Evolutionary conservation across 208 protist species (phyloP), one percentile per base, ranked within the genome.

Genomic region (Angomonas ambiguus): DNA sequence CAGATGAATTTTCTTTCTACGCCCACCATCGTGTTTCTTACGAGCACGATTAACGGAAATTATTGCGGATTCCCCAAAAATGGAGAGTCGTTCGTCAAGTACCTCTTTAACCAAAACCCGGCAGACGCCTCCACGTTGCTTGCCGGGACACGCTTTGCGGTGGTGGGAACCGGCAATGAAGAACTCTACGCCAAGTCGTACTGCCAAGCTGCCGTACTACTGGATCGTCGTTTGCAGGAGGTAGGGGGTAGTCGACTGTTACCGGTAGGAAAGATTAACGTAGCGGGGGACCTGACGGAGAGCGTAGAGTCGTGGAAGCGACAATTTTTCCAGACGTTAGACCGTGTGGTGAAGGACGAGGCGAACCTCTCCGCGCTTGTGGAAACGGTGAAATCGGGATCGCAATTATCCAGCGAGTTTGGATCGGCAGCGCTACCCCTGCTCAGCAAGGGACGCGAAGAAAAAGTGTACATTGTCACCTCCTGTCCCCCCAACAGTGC

Each of bases 101-200:
- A 77, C 62, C n/a, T 93, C 33, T 67, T 76, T 32, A 51, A 45
- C 5, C 65, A 71, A 22, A 60, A 64, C 30, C 73, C 73, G 30
- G 16, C 16, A n/a, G 38, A 16, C 38, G 59, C 73, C 0, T 2
- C 32, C 1, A 70, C 41, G 31, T 49, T 89, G 33, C 79, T 92
- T 1, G n/a, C 51, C 18, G 64, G 63, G 8, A 71, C 80, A 2
- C 34, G 62, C 18, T 93, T 75, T 42, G 71, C 79, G 10, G 76
- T 93, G 30, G 62, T 93, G 2, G 87, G 74, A 5, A 58, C 91
- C 20, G 87, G 77, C 38, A 81, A 87, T 61, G 65, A 55, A 31
- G 28, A 25, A n/a, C 67, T 67, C 20, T 84, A 85, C 57, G 65
- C 78, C 1, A 10, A 51, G 16, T 58, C 66, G 2, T 83, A 69